Conservation (phyloP, 768 basidiomycete species). For the Phaeotremella fagi region DNA sequence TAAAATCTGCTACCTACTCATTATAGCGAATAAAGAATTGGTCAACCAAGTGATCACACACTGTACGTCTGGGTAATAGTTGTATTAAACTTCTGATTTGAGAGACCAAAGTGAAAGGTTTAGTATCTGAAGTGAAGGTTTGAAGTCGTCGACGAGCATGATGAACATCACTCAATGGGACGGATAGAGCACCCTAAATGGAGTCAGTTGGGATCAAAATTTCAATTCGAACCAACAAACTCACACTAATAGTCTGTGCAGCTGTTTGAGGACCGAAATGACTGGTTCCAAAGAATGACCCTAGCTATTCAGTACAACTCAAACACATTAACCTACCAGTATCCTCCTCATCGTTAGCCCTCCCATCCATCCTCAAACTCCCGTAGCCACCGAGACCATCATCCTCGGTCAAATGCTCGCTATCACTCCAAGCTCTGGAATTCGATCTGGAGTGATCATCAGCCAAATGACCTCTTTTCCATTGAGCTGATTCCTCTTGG, state of each 20-base stretch:
- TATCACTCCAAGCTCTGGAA: slow-evolving; percentile 1
- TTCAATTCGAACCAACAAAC: background rate
- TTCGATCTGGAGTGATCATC: background rate
- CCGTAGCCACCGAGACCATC: slow-evolving; percentile 6
- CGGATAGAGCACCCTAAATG: slow-evolving; percentile 6
- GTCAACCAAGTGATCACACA: slow-evolving; percentile 7
- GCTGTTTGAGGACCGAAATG: slow-evolving; percentile 27
- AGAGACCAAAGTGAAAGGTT: slow-evolving; percentile 11
- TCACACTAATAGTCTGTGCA: slow-evolving; percentile 17
- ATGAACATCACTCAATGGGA: slow-evolving; percentile 15
- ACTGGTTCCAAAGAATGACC: slow-evolving; percentile 19
- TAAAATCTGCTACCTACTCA: slow-evolving; percentile 6
- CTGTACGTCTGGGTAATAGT: slow-evolving; percentile 3
- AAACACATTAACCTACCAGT: background rate
- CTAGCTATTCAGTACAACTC: no score
- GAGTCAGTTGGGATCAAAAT: background rate
- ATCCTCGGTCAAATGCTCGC: slow-evolving; percentile 9
- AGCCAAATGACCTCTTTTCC: background rate
- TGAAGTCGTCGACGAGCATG: background rate
- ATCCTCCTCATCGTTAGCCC: slow-evolving; percentile 3
- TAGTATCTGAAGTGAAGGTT: slow-evolving; percentile 10
- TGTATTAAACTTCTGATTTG: slow-evolving; percentile 16
- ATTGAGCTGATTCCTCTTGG: background rate
- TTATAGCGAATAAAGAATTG: slow-evolving; percentile 23
- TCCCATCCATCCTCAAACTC: slow-evolving; percentile 6